Evolutionary conservation across 495 filamentous ascomycete species (phyloP).

Genomic region (Gamarada debralockiae): DNA sequence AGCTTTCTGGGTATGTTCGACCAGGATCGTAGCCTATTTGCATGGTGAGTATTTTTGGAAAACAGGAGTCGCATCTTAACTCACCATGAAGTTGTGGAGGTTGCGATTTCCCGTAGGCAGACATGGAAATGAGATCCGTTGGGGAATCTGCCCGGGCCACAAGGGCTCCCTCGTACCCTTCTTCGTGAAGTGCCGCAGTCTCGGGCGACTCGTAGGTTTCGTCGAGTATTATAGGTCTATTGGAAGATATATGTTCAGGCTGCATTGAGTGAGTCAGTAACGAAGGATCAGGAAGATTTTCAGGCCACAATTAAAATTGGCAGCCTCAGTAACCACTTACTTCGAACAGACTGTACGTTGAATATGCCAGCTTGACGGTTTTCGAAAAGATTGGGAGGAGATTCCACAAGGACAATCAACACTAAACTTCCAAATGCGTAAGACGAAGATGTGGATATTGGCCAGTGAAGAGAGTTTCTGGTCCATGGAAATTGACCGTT

Average conservation of each 20-base stretch:
- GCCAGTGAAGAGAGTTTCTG: neutral
- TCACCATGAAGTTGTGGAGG: constrained; percentile 40
- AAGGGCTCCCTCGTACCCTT: constrained; percentile 36
- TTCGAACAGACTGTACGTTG: constrained; percentile 24
- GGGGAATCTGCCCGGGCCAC: constrained; percentile 36
- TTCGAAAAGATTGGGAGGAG: neutral
- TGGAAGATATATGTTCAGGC: constrained; percentile 23
- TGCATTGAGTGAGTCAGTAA: constrained; percentile 17
- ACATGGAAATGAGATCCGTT: constrained; percentile 46
- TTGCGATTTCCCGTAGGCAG: constrained; percentile 49
- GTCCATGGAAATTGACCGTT: too few relatives aligned
- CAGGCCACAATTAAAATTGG: neutral
- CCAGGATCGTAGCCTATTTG: constrained; percentile 29
- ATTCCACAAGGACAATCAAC: neutral
- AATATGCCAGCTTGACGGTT: constrained; percentile 30
- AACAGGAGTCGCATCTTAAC: constrained; percentile 19
- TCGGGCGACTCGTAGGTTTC: constrained; percentile 29
- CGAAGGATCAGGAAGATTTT: neutral
- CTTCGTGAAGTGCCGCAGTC: constrained; percentile 29
- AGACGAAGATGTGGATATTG: too few relatives aligned
- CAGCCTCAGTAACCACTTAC: constrained; percentile 12
- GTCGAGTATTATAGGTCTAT: constrained; percentile 32
- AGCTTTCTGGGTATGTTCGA: constrained; percentile 26
- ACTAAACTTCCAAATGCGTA: neutral
- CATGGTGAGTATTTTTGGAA: neutral